Conservation (phyloP, 371 early-diverging fungal species). For the Mucor velutinosus region DNA sequence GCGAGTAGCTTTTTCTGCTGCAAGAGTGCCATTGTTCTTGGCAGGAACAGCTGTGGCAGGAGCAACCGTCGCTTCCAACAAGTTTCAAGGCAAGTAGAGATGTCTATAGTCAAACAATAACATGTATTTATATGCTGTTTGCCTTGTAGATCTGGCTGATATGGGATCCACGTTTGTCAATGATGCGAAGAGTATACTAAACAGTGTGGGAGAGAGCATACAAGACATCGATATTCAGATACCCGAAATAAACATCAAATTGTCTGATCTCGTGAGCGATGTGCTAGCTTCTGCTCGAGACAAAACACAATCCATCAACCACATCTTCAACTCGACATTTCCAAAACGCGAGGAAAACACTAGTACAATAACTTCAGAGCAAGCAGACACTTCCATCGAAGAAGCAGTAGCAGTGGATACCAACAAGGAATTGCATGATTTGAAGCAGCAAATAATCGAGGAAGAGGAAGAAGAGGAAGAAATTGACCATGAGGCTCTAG, state of each 20-base stretch:
- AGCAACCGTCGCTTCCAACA: slow-evolving; percentile 42
- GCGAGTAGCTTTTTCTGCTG: slow-evolving; percentile 28
- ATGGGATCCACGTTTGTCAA: slow-evolving; percentile 26
- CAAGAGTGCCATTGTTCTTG: slow-evolving; percentile 36
- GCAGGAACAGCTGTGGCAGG: slow-evolving; percentile 50
- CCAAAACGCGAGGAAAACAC: not conserved
- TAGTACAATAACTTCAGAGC: not conserved
- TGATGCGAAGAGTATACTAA: slow-evolving; percentile 27
- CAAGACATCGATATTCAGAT: slow-evolving; percentile 38
- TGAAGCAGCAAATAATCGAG: slow-evolving; percentile 1
- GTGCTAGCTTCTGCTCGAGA: slow-evolving; percentile 22
- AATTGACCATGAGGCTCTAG: slow-evolving; percentile 8
- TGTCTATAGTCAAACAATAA: not conserved
- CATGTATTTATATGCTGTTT: too few species aligned
- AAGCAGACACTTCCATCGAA: not conserved
- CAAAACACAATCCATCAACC: slow-evolving; percentile 12
- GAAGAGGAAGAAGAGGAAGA: slow-evolving; percentile 10
- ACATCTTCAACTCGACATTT: slow-evolving; percentile 17
- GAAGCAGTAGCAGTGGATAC: slow-evolving; percentile 6
- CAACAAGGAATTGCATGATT: not conserved
- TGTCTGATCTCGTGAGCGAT: slow-evolving; percentile 38
- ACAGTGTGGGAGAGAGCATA: slow-evolving; percentile 30
- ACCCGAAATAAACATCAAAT: slow-evolving; percentile 39
- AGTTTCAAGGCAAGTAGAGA: slow-evolving; percentile 35
- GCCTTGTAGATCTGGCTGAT: slow-evolving; percentile 35